Percentiles rank a stretch among this genome's conserved stretches.
These are phyloP conservation scores for Microsporum canis DNA, from an alignment of 2,329 filamentous ascomycete species.

Conservation along the genomic window DNA sequence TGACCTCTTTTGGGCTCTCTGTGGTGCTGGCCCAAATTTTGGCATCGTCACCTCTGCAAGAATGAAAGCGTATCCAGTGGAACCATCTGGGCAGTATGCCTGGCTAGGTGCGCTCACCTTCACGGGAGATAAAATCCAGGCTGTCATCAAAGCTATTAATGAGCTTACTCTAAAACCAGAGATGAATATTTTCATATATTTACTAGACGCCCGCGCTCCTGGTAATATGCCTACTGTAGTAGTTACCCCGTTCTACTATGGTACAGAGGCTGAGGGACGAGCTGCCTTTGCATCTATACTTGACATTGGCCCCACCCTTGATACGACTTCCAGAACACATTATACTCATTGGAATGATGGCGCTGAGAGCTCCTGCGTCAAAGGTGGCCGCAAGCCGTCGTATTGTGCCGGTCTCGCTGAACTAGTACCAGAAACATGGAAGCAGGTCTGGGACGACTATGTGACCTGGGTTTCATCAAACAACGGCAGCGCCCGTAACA, in stretches of 20 bases:
- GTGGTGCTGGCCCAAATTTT: slow-evolving; percentile 49
- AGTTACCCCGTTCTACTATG: slow-evolving; percentile 22
- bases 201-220: slow-evolving; percentile 13
- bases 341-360: slow-evolving; percentile 34
- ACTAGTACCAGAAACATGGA: slow-evolving; percentile 18
- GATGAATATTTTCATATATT: not conserved
- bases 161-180: slow-evolving; percentile 22
- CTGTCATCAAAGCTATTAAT: slow-evolving; percentile 12
- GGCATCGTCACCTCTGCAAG: slow-evolving; percentile 43
- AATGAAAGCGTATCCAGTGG: slow-evolving; percentile 14
- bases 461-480: not conserved
- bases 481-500: not conserved
- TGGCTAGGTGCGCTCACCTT: not conserved
- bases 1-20: slow-evolving; percentile 45
- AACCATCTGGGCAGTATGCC: slow-evolving; percentile 21
- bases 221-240: slow-evolving; percentile 12
- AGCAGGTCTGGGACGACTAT: not conserved
- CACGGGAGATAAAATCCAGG: not conserved
- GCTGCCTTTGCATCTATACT: not conserved
- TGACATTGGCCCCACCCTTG: slow-evolving; percentile 2
- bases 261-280: not conserved
- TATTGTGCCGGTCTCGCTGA: slow-evolving; percentile 7
- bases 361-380: not conserved
- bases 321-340: slow-evolving; percentile 19
- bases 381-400: not conserved